A percentile compares a stretch with the other conserved stretches of the same genome.
Conservation (phyloP, 345 rosid species). For the Erucastrum elatum region DNA sequence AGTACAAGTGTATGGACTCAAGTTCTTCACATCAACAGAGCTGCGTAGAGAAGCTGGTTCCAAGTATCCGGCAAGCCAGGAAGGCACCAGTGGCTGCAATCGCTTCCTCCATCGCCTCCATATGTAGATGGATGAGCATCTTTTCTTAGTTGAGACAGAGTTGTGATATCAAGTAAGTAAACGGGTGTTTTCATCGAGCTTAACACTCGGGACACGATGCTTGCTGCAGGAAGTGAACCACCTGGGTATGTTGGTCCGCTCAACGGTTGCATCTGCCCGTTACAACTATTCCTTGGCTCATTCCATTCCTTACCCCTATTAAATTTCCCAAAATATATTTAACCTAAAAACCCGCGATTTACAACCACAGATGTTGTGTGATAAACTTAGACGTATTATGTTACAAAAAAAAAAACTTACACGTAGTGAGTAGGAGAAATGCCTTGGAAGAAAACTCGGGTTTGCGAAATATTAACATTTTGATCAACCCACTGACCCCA, state of each 20-base stretch:
- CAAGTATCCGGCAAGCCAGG: slow-evolving; percentile 95
- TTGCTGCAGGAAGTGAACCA: slow-evolving; percentile 65
- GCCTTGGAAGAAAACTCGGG: slow-evolving; percentile 89
- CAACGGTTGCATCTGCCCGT: slow-evolving; percentile 62
- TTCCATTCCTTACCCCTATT: slow-evolving; percentile 84
- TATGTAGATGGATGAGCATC: slow-evolving; percentile 89
- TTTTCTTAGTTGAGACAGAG: slow-evolving; percentile 81
- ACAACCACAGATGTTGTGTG: not conserved
- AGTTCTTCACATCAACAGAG: slow-evolving; percentile 53
- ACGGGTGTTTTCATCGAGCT: slow-evolving; percentile 58
- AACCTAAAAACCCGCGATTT: not conserved
- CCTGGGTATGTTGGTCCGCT: slow-evolving; percentile 74
- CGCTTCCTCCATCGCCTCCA: slow-evolving; percentile 52
- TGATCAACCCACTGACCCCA: slow-evolving; percentile 89
- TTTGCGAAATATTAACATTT: slow-evolving; percentile 58
- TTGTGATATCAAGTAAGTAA: slow-evolving; percentile 78
- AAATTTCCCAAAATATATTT: not conserved
- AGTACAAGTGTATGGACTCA: slow-evolving; percentile 20
- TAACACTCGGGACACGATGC: slow-evolving; percentile 57
- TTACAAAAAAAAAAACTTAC: slow-evolving; percentile 45
- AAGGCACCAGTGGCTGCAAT: slow-evolving; percentile 98
- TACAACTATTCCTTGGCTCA: slow-evolving; percentile 59
- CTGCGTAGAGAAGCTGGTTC: slow-evolving; percentile 92
- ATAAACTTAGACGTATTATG: slow-evolving; percentile 54
- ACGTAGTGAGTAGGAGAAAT: slow-evolving; percentile 88